phyloP scores from a whole-genome alignment of 805 yeast species.

The Starmera quercuum region DNA sequence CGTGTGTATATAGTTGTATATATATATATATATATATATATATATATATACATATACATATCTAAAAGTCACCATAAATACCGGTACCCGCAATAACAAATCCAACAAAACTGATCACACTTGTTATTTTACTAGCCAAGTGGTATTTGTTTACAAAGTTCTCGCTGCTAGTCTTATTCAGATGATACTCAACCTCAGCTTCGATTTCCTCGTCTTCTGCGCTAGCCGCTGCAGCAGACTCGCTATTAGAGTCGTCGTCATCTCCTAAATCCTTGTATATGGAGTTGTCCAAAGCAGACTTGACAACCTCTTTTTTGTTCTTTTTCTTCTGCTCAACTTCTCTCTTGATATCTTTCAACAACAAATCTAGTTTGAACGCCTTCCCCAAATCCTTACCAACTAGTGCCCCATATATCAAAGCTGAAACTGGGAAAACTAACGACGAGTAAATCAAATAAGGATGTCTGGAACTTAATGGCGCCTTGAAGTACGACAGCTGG shows the following conservation, averaged over 20 bases:
- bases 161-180: conserved; percentile 29
- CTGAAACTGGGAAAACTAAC: conserved; percentile 16
- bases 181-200: conserved; percentile 34
- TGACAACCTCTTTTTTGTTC: conserved; percentile 21
- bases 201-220: conserved; percentile 28
- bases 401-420: conserved; percentile 7
- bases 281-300: conserved; percentile 37
- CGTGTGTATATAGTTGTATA: too few relatives aligned
- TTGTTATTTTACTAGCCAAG: conserved; percentile 31
- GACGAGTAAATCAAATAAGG: conserved; percentile 58
- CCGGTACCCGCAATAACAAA: conserved; percentile 47
- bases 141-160: conserved; percentile 26
- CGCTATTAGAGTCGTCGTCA: conserved; percentile 7
- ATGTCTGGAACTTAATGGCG: conserved; percentile 52
- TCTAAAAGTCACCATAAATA: conserved; percentile 45
- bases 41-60: too few relatives aligned
- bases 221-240: conserved; percentile 13
- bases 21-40: too few relatives aligned
- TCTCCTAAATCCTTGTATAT: conserved; percentile 36
- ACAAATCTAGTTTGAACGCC: conserved; percentile 3
- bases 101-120: conserved; percentile 35
- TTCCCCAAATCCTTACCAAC: conserved; percentile 5
- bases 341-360: too few relatives aligned
- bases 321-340: conserved; percentile 18
- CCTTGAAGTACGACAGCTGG: conserved; percentile 44